Evolutionary conservation across 352 stramenopile genomes (phyloP).

Genomic region (Phytophthora constricta): DNA sequence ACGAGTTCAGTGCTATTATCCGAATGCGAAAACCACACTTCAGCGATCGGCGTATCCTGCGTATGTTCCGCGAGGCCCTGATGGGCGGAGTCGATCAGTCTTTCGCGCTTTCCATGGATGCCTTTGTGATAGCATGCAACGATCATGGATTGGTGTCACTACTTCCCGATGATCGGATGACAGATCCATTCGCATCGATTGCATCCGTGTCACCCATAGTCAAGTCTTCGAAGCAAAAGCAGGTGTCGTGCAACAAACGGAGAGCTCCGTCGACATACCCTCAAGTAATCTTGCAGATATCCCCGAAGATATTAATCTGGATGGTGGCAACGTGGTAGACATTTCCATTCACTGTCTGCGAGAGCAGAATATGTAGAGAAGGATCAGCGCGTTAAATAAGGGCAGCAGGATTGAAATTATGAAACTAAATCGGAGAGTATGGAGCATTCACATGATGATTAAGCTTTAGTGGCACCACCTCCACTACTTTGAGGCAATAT

Average conservation of each 20-base stretch:
- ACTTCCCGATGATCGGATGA: slow-evolving; percentile 63
- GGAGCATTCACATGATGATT: no score
- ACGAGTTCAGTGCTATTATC: slow-evolving; percentile 74
- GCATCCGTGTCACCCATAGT: neutral
- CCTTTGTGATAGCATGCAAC: slow-evolving; percentile 74
- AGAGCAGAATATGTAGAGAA: no score
- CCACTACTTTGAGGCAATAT: slow-evolving; percentile 1
- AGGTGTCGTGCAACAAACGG: neutral
- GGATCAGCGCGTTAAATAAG: no score
- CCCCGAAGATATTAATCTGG: slow-evolving; percentile 45
- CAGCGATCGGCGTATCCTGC: slow-evolving; percentile 70
- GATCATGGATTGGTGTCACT: slow-evolving; percentile 76
- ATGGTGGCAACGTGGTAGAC: no score
- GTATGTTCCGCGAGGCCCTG: slow-evolving; percentile 80
- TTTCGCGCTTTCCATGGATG: slow-evolving; percentile 74
- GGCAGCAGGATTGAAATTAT: no score
- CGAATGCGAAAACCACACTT: slow-evolving; percentile 60
- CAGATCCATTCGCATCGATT: slow-evolving; percentile 47
- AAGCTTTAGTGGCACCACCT: no score
- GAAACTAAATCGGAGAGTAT: no score
- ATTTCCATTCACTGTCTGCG: no score
- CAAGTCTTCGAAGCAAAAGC: neutral
- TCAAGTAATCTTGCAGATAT: slow-evolving; percentile 41
- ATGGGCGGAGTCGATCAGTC: slow-evolving; percentile 70
- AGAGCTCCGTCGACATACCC: no score